Base-by-base conservation (phyloP, 2,329 filamentous ascomycete species). In the Colletotrichum sp. region DNA sequence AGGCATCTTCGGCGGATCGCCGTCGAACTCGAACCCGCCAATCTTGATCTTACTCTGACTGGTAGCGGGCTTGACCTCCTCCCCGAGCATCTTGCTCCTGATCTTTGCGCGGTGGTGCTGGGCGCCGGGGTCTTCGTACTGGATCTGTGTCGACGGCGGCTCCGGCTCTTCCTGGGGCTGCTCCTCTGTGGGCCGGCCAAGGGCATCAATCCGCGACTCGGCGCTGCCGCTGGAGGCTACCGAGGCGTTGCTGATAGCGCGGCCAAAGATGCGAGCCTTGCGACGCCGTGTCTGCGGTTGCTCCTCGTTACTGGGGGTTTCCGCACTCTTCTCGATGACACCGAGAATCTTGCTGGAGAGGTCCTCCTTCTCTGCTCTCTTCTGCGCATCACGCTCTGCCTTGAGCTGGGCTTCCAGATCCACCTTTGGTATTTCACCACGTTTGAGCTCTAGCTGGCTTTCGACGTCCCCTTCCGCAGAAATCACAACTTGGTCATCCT, bases 211-310 rank as follows among this genome's bases (percentile, higher is more conserved):
- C 36, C 71, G 72, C 52, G 59, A 74, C 52, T 88, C 87, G 18
- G 83, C 84, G 70, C 88, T 88, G 60, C 82, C 85, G 68, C 84
- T 88, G 69, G 89, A 91, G 7, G 85, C 85, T 2, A 87, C 87
- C 4, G 90, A 92, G 4, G 86, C 87, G 79, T 92, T 92, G 83
- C 90, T 92, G 32, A 90, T 82, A 5, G 90, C 91, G 13, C 91
- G 89, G 7, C 91, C 91, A 5, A 93, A 84, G 72, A 93, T 89
- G 70, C 90, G 88, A 67, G 87, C 85, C 2, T 86, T 84, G 18
- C 84, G 82, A 9, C 64, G 78, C 21, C 80, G 77, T 12, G 32
- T 21, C 18, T 64, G 74, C 15, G 52, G 70, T 71, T n/a, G 74
- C 74, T 77, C 80, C 77, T 55, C 55, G 52, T 57, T 73, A 65